Percentiles rank a stretch among this genome's conserved stretches.
phyloP scores from a whole-genome alignment of 805 yeast genomes.

The Lachancea cidri region DNA sequence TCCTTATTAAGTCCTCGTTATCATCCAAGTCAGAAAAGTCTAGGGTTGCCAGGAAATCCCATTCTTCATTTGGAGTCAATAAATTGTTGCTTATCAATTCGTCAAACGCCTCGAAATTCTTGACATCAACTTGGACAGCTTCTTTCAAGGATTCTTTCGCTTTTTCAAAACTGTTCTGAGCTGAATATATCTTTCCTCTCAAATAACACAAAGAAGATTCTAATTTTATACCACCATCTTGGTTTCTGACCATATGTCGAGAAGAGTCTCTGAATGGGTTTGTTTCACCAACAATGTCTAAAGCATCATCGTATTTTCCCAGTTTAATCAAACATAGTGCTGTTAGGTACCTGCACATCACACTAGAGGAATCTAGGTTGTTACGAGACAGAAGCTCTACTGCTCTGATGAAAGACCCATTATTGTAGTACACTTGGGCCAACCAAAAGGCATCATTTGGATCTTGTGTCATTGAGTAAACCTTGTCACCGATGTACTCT shows the following conservation, averaged over 20 bases:
- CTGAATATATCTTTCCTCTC: slow-evolving; percentile 77
- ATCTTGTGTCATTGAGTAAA: slow-evolving; percentile 74
- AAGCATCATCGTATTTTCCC: slow-evolving; percentile 81
- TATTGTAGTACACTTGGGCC: slow-evolving; percentile 79
- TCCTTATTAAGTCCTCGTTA: slow-evolving; percentile 72
- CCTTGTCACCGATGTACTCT: slow-evolving; percentile 86
- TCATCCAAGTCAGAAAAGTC: slow-evolving; percentile 58
- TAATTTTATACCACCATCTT: slow-evolving; percentile 80
- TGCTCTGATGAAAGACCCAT: slow-evolving; percentile 75
- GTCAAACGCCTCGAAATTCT: slow-evolving; percentile 89
- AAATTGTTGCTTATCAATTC: slow-evolving; percentile 68
- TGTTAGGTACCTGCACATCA: slow-evolving; percentile 75
- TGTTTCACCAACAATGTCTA: slow-evolving; percentile 76
- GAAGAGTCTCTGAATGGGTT: slow-evolving; percentile 55
- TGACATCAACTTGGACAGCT: slow-evolving; percentile 81
- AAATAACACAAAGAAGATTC: slow-evolving; percentile 84
- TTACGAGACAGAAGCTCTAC: slow-evolving; percentile 59
- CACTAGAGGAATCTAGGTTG: slow-evolving; percentile 48
- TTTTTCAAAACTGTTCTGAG: slow-evolving; percentile 74
- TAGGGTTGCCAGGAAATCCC: slow-evolving; percentile 68
- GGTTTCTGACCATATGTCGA: slow-evolving; percentile 37
- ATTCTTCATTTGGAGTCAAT: slow-evolving; percentile 79
- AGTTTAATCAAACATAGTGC: slow-evolving; percentile 68
- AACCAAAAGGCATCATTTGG: slow-evolving; percentile 95
- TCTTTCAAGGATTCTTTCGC: slow-evolving; percentile 86